Evolutionary conservation across 805 yeast species (phyloP).

Genomic region (Lipomyces sp.): DNA sequence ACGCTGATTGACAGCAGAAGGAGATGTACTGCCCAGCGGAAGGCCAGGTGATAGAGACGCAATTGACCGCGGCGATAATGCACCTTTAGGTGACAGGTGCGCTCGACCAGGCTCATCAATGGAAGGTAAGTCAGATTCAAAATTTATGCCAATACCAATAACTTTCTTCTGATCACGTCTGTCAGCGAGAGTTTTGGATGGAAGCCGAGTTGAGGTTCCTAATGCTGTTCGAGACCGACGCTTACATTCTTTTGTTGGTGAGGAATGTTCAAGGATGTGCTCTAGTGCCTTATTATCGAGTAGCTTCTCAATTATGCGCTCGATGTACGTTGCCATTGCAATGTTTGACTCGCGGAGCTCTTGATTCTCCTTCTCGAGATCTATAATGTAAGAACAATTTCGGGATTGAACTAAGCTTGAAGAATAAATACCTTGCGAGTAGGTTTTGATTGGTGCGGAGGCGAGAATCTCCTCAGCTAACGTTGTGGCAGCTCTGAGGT

Average conservation of each 20-base stretch:
- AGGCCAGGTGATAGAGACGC: constrained; percentile 7
- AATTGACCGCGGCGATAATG: not conserved
- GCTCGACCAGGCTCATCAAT: not conserved
- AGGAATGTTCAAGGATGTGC: constrained; percentile 29
- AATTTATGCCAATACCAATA: constrained; percentile 25
- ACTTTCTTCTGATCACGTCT: constrained; percentile 7
- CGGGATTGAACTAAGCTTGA: not conserved
- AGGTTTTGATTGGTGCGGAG: not conserved
- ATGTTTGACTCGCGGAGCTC: constrained; percentile 23
- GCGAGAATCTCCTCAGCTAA: constrained; percentile 27
- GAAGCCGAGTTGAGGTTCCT: constrained; percentile 1
- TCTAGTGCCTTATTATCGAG: constrained; percentile 25
- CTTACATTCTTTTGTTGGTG: not conserved
- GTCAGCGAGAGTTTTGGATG: not conserved
- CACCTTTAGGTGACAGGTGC: not conserved
- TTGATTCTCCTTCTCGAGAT: constrained; percentile 19
- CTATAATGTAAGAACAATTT: not conserved
- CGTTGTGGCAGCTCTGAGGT: constrained; percentile 8
- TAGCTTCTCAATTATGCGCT: constrained; percentile 30
- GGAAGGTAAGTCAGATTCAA: constrained; percentile 2
- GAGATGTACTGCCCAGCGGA: not conserved
- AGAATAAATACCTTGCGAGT: not conserved
- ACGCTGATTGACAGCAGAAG: constrained; percentile 6
- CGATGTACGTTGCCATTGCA: constrained; percentile 32
- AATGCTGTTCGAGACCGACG: not conserved